Percentiles rank a stretch among this genome's conserved stretches.
Evolutionary conservation across 768 basidiomycete species (phyloP).

Genomic region (Lentinula raphanica): DNA sequence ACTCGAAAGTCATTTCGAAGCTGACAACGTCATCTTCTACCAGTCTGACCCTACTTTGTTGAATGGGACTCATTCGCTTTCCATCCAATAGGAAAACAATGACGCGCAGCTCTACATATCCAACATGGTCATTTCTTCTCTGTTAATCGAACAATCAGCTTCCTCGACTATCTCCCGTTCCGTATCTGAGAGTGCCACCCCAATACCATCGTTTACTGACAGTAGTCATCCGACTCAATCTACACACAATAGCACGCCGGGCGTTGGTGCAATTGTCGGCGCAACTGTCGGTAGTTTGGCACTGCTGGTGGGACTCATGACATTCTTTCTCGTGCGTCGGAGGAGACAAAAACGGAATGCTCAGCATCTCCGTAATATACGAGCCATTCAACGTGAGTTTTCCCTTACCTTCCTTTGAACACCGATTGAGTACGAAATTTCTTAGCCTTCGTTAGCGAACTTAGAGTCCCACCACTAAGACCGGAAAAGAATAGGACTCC

Average conservation of each 20-base stretch:
- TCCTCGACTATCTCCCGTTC: background rate
- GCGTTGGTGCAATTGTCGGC: constrained; percentile 1
- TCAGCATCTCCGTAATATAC: background rate
- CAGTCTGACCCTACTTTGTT: background rate
- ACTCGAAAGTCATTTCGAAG: background rate
- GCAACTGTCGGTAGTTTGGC: background rate
- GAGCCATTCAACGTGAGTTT: constrained; percentile 4
- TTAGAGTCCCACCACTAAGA: too few species aligned
- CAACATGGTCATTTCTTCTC: background rate
- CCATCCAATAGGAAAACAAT: background rate
- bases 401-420: background rate
- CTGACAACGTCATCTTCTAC: background rate
- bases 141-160: too few species aligned
- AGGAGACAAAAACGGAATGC: background rate
- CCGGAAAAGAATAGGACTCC: too few species aligned
- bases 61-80: background rate
- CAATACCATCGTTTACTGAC: background rate
- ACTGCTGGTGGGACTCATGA: background rate
- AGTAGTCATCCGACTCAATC: background rate
- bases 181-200: too few species aligned
- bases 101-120: background rate
- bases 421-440: background rate
- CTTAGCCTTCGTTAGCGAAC: too few species aligned
- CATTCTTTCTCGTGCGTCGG: background rate
- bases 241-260: background rate